Evolutionary conservation across 2,329 filamentous ascomycete genomes (phyloP).

Genomic region (Magnaporthiopsis rhizophila): DNA sequence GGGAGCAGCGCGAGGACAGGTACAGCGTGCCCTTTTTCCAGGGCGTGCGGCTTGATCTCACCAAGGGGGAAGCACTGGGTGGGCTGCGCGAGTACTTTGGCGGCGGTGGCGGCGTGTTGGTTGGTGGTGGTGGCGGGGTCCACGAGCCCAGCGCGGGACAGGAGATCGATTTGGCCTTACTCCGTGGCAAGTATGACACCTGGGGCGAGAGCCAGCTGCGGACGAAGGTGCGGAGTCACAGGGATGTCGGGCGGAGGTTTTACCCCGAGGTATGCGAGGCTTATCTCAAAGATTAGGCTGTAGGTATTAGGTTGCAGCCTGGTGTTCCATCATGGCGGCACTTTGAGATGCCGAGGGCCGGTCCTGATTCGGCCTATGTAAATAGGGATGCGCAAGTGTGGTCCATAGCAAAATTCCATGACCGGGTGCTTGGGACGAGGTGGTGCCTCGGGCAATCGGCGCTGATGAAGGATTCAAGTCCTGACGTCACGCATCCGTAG

Average conservation of each 20-base stretch:
- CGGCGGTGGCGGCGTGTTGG: background rate
- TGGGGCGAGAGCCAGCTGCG: conserved; percentile 47
- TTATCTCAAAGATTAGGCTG: background rate
- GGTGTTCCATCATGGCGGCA: no score
- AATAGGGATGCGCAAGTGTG: no score
- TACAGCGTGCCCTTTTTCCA: conserved; percentile 41
- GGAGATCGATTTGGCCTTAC: conserved; percentile 39
- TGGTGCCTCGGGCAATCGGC: no score
- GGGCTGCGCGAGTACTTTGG: conserved; percentile 30
- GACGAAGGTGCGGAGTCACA: conserved; percentile 45
- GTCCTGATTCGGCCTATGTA: no score
- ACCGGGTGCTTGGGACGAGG: no score
- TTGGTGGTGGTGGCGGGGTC: background rate
- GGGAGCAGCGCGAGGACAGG: conserved; percentile 15
- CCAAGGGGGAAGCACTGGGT: conserved; percentile 32
- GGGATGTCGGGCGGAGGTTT: conserved; percentile 37
- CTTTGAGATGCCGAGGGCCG: no score
- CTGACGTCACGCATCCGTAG: no score
- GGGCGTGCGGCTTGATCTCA: conserved; percentile 38
- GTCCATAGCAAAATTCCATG: no score
- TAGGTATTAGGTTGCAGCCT: background rate
- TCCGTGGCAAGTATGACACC: conserved; percentile 41
- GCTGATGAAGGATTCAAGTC: no score
- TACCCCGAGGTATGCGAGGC: conserved; percentile 37
- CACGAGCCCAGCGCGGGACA: conserved; percentile 27